A percentile compares a stretch with the other conserved stretches of the same genome.
Conservation (phyloP, 768 basidiomycete species). For the Rhodotorula kratochvilovae region DNA sequence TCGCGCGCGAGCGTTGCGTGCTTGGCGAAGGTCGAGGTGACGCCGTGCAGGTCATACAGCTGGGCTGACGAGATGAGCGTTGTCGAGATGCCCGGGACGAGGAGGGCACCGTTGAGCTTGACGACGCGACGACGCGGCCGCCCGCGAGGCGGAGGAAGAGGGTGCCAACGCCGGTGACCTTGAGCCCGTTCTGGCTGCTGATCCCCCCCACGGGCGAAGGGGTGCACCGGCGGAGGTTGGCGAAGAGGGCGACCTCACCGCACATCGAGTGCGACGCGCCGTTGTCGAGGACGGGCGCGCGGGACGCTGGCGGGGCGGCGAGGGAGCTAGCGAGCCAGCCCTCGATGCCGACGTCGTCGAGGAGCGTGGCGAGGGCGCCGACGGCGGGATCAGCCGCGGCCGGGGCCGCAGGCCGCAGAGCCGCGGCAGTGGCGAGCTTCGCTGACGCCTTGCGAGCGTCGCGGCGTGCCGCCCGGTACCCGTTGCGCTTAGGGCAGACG, state of each 20-base stretch:
- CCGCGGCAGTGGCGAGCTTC: neutral
- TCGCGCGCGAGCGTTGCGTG: neutral
- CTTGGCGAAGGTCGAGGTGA: too few relatives aligned
- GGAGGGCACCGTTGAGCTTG: too few relatives aligned
- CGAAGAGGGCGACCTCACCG: neutral
- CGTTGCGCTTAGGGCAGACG: neutral
- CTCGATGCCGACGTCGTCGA: neutral
- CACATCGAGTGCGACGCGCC: constrained; percentile 3
- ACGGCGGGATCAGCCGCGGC: neutral
- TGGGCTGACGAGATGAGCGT: too few relatives aligned
- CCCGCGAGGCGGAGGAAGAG: neutral
- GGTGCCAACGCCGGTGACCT: constrained; percentile 4
- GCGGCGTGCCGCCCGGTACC: neutral
- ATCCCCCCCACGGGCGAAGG: constrained; percentile 17
- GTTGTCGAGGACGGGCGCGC: neutral
- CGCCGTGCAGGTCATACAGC: too few relatives aligned
- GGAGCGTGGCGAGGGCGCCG: neutral
- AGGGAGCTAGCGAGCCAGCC: neutral
- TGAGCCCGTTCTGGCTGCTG: neutral
- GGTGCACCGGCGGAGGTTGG: neutral
- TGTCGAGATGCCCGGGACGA: too few relatives aligned
- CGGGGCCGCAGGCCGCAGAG: neutral
- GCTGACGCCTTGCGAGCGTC: neutral
- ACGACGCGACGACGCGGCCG: too few relatives aligned
- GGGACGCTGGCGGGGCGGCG: neutral